phyloP scores from a whole-genome alignment of 441 rosid species.

The Geranium incanum region DNA sequence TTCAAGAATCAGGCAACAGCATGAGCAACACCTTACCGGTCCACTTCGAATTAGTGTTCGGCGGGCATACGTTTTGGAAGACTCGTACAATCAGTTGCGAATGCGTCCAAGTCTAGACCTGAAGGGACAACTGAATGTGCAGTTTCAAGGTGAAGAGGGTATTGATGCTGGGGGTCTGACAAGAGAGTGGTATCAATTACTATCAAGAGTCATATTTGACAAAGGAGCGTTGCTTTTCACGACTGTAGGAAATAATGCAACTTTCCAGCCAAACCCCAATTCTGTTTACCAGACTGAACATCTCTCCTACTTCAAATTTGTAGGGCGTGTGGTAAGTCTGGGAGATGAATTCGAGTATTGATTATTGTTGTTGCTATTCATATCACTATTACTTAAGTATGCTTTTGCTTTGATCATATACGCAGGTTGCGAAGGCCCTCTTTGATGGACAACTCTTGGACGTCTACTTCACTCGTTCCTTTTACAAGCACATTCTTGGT shows the following conservation, averaged over 20 bases:
- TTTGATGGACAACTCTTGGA: constrained; percentile 98
- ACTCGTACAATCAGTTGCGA: constrained; percentile 93
- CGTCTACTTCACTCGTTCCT: constrained; percentile 94
- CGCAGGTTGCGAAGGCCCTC: constrained; percentile 90
- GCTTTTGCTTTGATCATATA: constrained; percentile 23
- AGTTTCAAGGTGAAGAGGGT: constrained; percentile 98
- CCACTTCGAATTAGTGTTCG: constrained; percentile 85
- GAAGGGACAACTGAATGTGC: constrained; percentile 87
- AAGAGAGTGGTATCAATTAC: constrained; percentile 94
- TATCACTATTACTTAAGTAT: constrained; percentile 13
- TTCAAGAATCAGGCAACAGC: constrained; percentile 86
- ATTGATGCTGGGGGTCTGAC: constrained; percentile 99
- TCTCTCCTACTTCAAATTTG: constrained; percentile 93
- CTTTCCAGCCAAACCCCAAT: constrained; percentile 97
- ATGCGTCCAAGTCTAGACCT: constrained; percentile 87
- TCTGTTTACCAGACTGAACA: constrained; percentile 97
- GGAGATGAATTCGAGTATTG: neutral
- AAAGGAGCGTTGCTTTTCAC: constrained; percentile 94
- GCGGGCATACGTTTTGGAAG: constrained; percentile 91
- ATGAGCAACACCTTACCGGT: constrained; percentile 84
- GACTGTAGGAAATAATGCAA: constrained; percentile 84
- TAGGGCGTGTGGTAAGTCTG: constrained; percentile 79
- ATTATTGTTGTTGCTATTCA: neutral
- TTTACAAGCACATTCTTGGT: constrained; percentile 91
- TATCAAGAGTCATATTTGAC: constrained; percentile 94